A percentile compares a stretch with the other conserved stretches of the same genome.
Evolutionary conservation across 208 protist species (phyloP).

Genomic region (Eutreptiella sp.): DNA sequence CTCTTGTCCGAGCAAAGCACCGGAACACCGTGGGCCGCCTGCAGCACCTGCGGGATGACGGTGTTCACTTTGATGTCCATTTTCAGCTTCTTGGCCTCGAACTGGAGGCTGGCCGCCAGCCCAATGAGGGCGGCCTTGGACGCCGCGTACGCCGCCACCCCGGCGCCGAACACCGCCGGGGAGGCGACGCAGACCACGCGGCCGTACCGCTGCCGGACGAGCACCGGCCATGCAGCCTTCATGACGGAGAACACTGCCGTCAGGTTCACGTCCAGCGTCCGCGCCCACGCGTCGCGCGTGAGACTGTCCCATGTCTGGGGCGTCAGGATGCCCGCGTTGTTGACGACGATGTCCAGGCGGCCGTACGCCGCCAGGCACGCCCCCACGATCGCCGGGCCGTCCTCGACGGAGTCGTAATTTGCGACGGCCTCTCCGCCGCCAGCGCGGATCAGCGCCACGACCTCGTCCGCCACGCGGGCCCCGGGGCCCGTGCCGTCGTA

Average conservation of each 20-base stretch:
- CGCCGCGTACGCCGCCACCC: no score
- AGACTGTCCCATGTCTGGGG: constrained; percentile 6
- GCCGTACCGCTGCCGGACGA: constrained; percentile 17
- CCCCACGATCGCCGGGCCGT: constrained; percentile 17
- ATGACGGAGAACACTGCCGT: constrained; percentile 12
- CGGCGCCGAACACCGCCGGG: constrained; percentile 5
- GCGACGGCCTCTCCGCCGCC: constrained; percentile 12
- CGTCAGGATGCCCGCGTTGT: constrained; percentile 31
- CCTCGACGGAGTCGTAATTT: constrained; percentile 25
- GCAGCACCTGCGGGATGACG: no score
- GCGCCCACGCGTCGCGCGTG: constrained; percentile 11
- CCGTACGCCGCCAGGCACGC: constrained; percentile 19
- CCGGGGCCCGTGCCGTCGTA: background rate
- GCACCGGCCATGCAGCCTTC: background rate
- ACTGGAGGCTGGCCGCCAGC: no score
- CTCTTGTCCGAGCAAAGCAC: no score
- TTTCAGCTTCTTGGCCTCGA: no score
- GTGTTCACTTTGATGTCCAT: no score
- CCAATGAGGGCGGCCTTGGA: no score
- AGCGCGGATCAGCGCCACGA: background rate
- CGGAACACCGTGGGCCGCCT: no score
- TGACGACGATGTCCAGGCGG: constrained; percentile 22
- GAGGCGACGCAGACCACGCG: constrained; percentile 18
- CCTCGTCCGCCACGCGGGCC: constrained; percentile 5
- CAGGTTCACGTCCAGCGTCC: constrained; percentile 11